Conservation (phyloP, 1,284 basidiomycete genomes). For the Apiotrichum domesticum region DNA sequence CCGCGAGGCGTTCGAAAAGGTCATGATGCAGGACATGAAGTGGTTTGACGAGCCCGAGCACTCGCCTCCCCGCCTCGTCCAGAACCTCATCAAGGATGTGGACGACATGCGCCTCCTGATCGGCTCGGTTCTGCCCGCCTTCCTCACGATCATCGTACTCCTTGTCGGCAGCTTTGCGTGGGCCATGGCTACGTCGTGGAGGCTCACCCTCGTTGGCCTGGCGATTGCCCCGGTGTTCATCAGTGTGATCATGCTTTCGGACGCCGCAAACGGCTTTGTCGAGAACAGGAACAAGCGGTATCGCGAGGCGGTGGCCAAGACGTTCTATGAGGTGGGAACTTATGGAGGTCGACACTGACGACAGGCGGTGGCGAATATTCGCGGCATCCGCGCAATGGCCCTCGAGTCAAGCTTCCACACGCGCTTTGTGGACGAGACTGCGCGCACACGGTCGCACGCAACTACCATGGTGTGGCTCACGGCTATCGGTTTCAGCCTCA, state of each 20-base stretch:
- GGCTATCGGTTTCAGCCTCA: conserved; percentile 74
- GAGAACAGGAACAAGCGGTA: conserved; percentile 76
- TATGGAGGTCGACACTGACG: conserved; percentile 12
- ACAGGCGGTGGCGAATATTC: conserved; percentile 75
- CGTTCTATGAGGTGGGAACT: conserved; percentile 70
- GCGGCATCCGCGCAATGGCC: conserved; percentile 83
- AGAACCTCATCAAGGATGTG: conserved; percentile 78
- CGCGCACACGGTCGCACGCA: conserved; percentile 61
- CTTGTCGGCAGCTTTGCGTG: conserved; percentile 73
- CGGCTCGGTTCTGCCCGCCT: conserved; percentile 66
- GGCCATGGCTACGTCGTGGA: conserved; percentile 84
- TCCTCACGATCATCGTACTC: conserved; percentile 71
- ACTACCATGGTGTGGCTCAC: conserved; percentile 72
- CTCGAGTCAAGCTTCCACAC: conserved; percentile 67
- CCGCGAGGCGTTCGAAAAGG: conserved; percentile 53
- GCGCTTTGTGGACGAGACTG: conserved; percentile 61
- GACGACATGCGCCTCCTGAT: conserved; percentile 81
- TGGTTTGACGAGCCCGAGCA: conserved; percentile 78
- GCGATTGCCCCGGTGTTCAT: conserved; percentile 81
- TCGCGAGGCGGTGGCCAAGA: conserved; percentile 74
- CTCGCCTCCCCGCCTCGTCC: conserved; percentile 61
- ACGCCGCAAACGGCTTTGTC: conserved; percentile 57
- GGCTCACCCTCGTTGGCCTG: conserved; percentile 84
- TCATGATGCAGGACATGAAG: conserved; percentile 78
- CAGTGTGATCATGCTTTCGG: conserved; percentile 65